Conservation (phyloP, 192 early-diverging fungal species). For the Gaertneriomyces sp. region DNA sequence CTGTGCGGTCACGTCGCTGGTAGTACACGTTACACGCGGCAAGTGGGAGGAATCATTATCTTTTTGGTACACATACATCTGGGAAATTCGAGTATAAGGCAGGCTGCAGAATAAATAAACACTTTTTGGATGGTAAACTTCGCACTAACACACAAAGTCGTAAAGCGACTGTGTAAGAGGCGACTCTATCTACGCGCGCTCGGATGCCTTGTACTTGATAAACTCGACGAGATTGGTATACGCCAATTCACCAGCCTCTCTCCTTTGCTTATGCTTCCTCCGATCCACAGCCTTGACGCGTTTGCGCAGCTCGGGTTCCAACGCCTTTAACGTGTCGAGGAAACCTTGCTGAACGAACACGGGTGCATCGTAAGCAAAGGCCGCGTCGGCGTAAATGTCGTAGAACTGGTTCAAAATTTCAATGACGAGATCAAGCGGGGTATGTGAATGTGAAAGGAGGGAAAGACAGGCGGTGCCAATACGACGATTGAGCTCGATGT, state of each 20-base stretch:
- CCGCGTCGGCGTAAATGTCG: conserved; percentile 83
- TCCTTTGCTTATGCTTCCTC: conserved; percentile 63
- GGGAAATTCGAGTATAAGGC: too few relatives aligned
- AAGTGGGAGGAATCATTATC: too few relatives aligned
- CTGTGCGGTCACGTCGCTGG: too few relatives aligned
- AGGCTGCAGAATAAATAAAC: too few relatives aligned
- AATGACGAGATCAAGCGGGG: conserved; percentile 32
- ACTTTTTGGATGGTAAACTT: too few relatives aligned
- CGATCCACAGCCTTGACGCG: conserved; percentile 67
- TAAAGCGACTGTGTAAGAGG: too few relatives aligned
- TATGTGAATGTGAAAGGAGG: background rate
- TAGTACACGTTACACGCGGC: too few relatives aligned
- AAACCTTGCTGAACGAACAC: conserved; percentile 76
- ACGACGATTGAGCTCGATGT: background rate
- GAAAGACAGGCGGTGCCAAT: too few relatives aligned
- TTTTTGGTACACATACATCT: too few relatives aligned
- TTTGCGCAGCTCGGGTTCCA: conserved; percentile 47
- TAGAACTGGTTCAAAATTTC: conserved; percentile 83
- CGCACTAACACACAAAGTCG: too few relatives aligned
- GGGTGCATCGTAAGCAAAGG: conserved; percentile 77
- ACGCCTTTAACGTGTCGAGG: conserved; percentile 51
- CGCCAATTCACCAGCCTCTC: conserved; percentile 76
- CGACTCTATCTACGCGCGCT: conserved; percentile 28
- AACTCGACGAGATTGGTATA: conserved; percentile 77
- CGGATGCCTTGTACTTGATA: conserved; percentile 81